phyloP scores from a whole-genome alignment of 495 filamentous ascomycete species.

The Pseudevernia furfuracea region DNA sequence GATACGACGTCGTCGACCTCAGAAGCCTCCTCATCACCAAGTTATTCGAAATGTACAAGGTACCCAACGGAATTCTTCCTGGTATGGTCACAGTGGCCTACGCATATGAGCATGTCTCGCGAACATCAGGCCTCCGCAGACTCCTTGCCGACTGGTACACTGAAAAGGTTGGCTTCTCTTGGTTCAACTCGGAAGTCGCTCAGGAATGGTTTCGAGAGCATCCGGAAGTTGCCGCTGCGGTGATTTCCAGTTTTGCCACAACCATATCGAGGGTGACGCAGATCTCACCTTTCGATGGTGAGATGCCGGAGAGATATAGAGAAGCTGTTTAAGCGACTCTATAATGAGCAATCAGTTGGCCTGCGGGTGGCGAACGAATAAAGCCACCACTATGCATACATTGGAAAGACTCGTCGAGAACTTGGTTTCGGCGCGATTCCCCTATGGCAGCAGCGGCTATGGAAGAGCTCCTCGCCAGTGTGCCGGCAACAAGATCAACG shows the following conservation, averaged over 20 bases:
- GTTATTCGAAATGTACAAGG: neutral
- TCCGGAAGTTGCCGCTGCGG: too few relatives aligned
- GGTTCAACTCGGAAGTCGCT: neutral
- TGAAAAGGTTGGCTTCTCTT: neutral
- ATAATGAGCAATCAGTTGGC: too few relatives aligned
- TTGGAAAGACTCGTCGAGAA: neutral
- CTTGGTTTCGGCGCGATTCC: neutral
- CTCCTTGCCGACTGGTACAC: constrained; percentile 8
- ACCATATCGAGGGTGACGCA: too few relatives aligned
- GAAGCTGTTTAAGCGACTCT: too few relatives aligned
- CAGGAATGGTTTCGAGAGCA: neutral
- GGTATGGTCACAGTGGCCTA: neutral
- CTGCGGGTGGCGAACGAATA: too few relatives aligned
- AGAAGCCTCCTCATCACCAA: constrained; percentile 1
- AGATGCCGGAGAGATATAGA: too few relatives aligned
- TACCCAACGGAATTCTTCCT: too few relatives aligned
- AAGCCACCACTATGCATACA: too few relatives aligned
- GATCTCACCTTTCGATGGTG: too few relatives aligned
- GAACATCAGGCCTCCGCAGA: neutral
- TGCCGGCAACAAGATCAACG: neutral
- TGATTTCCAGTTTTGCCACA: too few relatives aligned
- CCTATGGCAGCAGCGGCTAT: neutral
- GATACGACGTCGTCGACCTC: constrained; percentile 6
- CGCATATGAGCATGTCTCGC: neutral
- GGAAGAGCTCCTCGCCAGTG: neutral